These are phyloP conservation scores for Rhododendron ferrugineum DNA, from an alignment of 148 eudicot species.

Conservation along the genomic window DNA sequence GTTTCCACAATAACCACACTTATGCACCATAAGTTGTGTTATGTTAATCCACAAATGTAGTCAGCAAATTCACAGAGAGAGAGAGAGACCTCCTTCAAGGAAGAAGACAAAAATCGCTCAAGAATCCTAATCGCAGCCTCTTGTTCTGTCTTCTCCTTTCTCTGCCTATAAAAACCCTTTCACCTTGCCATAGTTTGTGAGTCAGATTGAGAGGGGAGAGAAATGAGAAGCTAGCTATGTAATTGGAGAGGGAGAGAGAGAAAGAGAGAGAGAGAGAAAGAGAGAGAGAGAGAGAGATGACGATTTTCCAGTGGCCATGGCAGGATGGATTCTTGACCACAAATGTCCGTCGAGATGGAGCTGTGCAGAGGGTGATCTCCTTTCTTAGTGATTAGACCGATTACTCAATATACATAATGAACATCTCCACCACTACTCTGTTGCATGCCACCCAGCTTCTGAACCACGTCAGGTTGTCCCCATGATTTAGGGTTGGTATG, in stretches of 20 bases:
- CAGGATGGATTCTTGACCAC: not conserved
- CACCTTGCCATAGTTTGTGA: not conserved
- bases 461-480: no score
- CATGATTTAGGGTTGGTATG: not conserved
- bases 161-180: not conserved
- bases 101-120: not conserved
- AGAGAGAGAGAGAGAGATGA: not conserved
- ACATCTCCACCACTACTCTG: no score
- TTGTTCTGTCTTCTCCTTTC: not conserved
- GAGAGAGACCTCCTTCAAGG: not conserved
- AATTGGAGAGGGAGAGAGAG: not conserved
- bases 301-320: not conserved
- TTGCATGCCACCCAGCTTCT: no score
- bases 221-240: not conserved
- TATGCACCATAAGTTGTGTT: not conserved
- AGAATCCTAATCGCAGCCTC: not conserved
- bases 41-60: not conserved
- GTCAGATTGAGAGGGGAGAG: not conserved
- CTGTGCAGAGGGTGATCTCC: no score
- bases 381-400: no score
- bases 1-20: no score
- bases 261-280: not conserved
- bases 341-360: no score
- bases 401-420: no score
- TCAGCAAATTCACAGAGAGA: not conserved